phyloP scores from a whole-genome alignment of 2,329 filamentous ascomycete genomes.

The Ophiocordyceps camponoti-floridani region DNA sequence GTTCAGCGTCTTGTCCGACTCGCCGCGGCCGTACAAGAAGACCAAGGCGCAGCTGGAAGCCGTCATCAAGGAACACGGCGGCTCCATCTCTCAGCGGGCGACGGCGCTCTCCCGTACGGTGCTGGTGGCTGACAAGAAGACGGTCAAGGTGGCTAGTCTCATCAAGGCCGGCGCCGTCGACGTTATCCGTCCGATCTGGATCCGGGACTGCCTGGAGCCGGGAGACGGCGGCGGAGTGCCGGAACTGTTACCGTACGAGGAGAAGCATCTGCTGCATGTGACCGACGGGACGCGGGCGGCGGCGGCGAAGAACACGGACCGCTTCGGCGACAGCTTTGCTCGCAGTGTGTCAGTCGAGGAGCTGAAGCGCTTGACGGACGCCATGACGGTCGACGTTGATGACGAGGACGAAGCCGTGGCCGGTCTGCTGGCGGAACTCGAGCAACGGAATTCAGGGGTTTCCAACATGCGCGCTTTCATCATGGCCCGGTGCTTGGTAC shows the following conservation, averaged over 20 bases:
- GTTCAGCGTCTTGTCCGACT: slow-evolving; percentile 74
- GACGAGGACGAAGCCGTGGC: slow-evolving; percentile 22
- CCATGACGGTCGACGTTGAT: slow-evolving; percentile 29
- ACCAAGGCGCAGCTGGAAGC: slow-evolving; percentile 64
- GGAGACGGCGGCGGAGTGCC: slow-evolving; percentile 24
- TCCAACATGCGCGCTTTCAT: slow-evolving; percentile 30
- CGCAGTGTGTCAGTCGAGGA: slow-evolving; percentile 49
- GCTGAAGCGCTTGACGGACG: slow-evolving; percentile 30
- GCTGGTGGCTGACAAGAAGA: slow-evolving; percentile 61
- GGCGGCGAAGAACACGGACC: slow-evolving; percentile 49
- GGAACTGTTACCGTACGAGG: slow-evolving; percentile 40
- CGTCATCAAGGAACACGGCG: slow-evolving; percentile 70
- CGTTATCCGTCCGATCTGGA: slow-evolving; percentile 66
- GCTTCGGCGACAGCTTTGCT: slow-evolving; percentile 68
- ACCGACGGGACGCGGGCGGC: slow-evolving; percentile 34
- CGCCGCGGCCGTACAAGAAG: slow-evolving; percentile 49
- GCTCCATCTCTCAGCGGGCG: slow-evolving; percentile 58
- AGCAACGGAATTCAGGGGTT: slow-evolving; percentile 37
- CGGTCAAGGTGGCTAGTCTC: slow-evolving; percentile 68
- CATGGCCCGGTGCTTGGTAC: slow-evolving; percentile 28
- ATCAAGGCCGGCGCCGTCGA: slow-evolving; percentile 54
- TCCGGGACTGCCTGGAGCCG: slow-evolving; percentile 60
- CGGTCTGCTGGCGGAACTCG: slow-evolving; percentile 30
- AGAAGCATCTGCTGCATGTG: slow-evolving; percentile 54
- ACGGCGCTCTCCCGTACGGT: slow-evolving; percentile 43